Evolutionary conservation across 805 yeast species (phyloP).

Genomic region (Lachancea sp.): DNA sequence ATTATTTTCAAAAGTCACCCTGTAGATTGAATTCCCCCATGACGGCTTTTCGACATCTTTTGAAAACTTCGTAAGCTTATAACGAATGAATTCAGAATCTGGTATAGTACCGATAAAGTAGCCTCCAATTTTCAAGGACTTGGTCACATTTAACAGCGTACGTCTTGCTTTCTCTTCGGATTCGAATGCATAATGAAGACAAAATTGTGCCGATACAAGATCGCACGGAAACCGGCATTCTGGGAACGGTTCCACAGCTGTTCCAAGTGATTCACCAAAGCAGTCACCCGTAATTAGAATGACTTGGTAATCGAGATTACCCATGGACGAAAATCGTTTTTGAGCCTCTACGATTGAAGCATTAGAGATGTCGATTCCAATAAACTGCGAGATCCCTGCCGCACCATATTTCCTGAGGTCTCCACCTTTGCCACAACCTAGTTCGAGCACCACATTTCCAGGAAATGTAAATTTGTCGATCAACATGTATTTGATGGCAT

Average conservation of each 20-base stretch:
- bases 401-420: constrained; percentile 86
- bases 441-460: constrained; percentile 61
- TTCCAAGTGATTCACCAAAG: constrained; percentile 63
- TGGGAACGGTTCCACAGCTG: constrained; percentile 60
- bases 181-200: constrained; percentile 92
- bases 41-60: constrained; percentile 44
- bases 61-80: constrained; percentile 49
- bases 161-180: constrained; percentile 71
- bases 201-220: constrained; percentile 83
- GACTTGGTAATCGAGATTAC: constrained; percentile 61
- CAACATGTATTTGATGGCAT: constrained; percentile 81
- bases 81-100: constrained; percentile 73
- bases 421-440: constrained; percentile 98
- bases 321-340: constrained; percentile 55
- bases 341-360: constrained; percentile 81
- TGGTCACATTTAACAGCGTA: constrained; percentile 66
- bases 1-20: constrained; percentile 69
- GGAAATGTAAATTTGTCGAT: constrained; percentile 60
- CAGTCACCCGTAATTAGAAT: constrained; percentile 92
- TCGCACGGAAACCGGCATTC: constrained; percentile 75
- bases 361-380: constrained; percentile 90
- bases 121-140: constrained; percentile 76
- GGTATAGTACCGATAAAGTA: constrained; percentile 92
- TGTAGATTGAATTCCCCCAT: constrained; percentile 84
- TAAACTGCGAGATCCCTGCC: constrained; percentile 64